These are phyloP conservation scores for Tirmania nivea DNA, from an alignment of 495 filamentous ascomycete genomes.

Conservation along the genomic window DNA sequence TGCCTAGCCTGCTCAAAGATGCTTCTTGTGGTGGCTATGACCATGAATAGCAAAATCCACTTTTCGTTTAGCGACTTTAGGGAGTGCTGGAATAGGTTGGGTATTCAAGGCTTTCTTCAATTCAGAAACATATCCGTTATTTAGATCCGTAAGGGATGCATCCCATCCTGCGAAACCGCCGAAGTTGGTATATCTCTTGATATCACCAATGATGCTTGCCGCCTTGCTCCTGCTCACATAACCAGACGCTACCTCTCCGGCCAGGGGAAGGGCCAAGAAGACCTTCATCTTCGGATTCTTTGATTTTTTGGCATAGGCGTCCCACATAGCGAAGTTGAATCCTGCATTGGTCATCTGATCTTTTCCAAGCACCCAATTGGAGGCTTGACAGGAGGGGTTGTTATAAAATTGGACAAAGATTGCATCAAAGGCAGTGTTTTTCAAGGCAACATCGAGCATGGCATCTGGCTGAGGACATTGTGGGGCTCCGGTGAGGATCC, in stretches of 20 bases:
- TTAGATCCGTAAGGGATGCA: background rate
- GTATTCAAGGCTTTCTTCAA: background rate
- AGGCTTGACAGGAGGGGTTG: constrained; percentile 22
- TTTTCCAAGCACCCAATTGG: background rate
- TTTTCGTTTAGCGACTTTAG: too few relatives aligned
- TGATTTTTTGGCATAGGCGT: background rate
- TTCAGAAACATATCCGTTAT: background rate
- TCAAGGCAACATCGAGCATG: constrained; percentile 32
- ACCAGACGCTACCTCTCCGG: background rate
- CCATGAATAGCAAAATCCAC: too few relatives aligned
- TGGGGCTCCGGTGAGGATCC: constrained; percentile 29
- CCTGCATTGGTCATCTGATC: background rate
- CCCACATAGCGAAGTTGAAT: background rate
- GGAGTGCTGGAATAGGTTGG: too few relatives aligned
- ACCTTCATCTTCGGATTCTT: background rate
- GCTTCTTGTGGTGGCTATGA: too few relatives aligned
- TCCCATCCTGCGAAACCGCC: background rate
- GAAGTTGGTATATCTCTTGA: background rate
- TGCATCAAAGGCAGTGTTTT: constrained; percentile 33
- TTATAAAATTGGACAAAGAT: constrained; percentile 53
- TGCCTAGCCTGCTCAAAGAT: too few relatives aligned
- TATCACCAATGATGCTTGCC: background rate
- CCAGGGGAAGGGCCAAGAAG: background rate
- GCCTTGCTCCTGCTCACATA: background rate
- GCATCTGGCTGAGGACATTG: constrained; percentile 33